Evolutionary conservation across 257 asterid genomes (phyloP).

Genomic region (Nicotiana otophora): DNA sequence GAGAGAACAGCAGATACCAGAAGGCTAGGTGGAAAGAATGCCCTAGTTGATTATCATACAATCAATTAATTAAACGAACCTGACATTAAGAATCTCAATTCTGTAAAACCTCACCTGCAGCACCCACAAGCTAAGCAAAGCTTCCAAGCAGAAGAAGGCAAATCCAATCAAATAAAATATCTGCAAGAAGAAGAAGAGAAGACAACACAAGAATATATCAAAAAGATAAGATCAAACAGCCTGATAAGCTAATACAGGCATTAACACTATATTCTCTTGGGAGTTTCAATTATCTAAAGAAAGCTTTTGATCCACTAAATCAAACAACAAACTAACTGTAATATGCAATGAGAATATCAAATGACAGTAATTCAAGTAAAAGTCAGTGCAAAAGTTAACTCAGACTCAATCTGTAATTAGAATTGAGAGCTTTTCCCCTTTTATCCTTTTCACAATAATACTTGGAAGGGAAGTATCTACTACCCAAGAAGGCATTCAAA

Average conservation of each 20-base stretch:
- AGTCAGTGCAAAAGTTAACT: not conserved
- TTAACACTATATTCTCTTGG: not conserved
- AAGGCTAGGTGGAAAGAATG: not conserved
- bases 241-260: not conserved
- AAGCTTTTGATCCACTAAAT: not conserved
- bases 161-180: constrained; percentile 87
- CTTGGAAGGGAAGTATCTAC: not conserved
- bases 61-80: not conserved
- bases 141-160: constrained; percentile 74
- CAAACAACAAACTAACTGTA: not conserved
- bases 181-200: constrained; percentile 36
- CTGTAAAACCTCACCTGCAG: constrained; percentile 64
- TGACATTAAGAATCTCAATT: constrained; percentile 1
- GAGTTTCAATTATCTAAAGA: not conserved
- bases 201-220: not conserved
- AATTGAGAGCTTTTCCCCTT: not conserved
- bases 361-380: not conserved
- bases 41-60: not conserved
- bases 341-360: not conserved
- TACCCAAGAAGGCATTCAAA: too few relatives aligned
- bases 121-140: constrained; percentile 85
- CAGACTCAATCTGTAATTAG: not conserved
- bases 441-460: not conserved
- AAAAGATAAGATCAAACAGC: not conserved
- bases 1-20: not conserved